Evolutionary conservation across 305 asterid species (phyloP), one percentile per base, ranked within the genome.

Genomic region (Fraxinus velutina): DNA sequence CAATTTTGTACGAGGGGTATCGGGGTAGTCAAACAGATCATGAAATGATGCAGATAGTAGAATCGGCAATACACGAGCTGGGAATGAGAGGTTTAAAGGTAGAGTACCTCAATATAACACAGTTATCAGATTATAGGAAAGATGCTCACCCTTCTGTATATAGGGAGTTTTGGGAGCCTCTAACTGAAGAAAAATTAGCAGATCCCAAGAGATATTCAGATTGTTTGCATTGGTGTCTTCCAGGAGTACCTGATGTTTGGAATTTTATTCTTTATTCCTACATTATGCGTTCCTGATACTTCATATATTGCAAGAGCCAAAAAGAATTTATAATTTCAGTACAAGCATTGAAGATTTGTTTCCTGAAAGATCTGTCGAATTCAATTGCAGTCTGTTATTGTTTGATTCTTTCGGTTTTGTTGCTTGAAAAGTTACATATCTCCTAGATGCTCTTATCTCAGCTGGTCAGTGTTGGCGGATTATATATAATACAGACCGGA

Each of bases 241-340:
- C 98, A 0, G 97, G 98, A 64, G 91, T 94, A n/a, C 98, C 97
- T 5, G 96, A 93, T 84, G 86, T 86, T 15, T 94, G 98, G 98
- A 94, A 94, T 62, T 83, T 93, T 15, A 79, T 93, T 62, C 90
- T 94, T 33, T 89, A 82, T 79, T 84, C 93, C 19, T 86, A 90
- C 39, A 89, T 93, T 60, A 34, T 89, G 33, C 70, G 74, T 13
- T 77, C 81, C 7, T 66, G 19, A 78, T 62, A 50, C n/a, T 2
- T 12, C 52, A 42, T 42, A 42, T 42, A 10, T 42, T 42, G 52
- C 52, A 42, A 42, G 47, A 39, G 12, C 47, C 47, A 39, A 39
- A 7, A 39, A 39, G 47, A 39, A 7, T 39, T 39, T 8, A 39
- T 9, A 39, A 39, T 39, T 39, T 39, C 13, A 37, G 47, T 37